These are phyloP conservation scores for Mortierella alpina DNA, from an alignment of 192 early-diverging fungal genomes.

Conservation along the genomic window DNA sequence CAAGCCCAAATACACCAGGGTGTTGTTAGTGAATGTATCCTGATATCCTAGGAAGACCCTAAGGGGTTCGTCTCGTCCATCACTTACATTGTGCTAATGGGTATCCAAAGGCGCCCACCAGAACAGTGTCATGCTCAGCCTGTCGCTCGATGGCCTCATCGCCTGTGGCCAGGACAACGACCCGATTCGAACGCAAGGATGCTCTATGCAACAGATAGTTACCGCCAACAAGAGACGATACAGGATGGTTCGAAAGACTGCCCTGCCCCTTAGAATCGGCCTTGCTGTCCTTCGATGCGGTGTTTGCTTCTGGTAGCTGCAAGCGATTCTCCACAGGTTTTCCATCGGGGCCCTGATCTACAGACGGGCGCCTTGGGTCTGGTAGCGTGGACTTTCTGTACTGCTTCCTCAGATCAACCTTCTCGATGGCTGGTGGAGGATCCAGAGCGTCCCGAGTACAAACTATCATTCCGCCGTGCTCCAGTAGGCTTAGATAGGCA, in stretches of 20 bases:
- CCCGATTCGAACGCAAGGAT: conserved; percentile 65
- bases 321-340: background rate
- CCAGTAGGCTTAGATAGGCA: conserved; percentile 65
- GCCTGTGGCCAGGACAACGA: conserved; percentile 65
- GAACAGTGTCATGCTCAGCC: conserved; percentile 22
- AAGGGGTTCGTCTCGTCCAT: background rate
- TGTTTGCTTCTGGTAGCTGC: background rate
- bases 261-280: background rate
- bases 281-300: background rate
- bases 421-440: conserved; percentile 7
- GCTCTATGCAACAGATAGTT: conserved; percentile 74
- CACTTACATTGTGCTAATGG: conserved; percentile 59
- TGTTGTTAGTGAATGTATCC: conserved; percentile 10
- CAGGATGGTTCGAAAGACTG: conserved; percentile 15
- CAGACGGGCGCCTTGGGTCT: conserved; percentile 3
- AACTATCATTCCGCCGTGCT: conserved; percentile 76
- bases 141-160: conserved; percentile 31
- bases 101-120: conserved; percentile 62
- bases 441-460: conserved; percentile 67
- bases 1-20: background rate
- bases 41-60: background rate
- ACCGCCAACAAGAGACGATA: conserved; percentile 31
- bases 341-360: background rate
- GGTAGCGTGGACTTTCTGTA: conserved; percentile 31
- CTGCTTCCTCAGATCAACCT: conserved; percentile 29